Evolutionary conservation across 441 rosid species (phyloP).

Genomic region (Populus hybrid): DNA sequence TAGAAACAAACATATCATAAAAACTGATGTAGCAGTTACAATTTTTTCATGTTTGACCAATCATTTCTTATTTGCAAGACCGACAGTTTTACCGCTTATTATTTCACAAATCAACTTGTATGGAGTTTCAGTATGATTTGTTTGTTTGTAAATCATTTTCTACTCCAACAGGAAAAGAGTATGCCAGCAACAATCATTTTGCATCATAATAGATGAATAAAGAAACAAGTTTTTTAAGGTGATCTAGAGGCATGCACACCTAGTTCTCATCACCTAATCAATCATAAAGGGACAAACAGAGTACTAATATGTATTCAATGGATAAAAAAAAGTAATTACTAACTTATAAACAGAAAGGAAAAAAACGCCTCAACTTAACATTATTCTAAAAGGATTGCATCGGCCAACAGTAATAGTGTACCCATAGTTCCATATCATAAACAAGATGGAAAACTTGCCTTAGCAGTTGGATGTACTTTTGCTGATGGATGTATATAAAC

Average conservation of each 20-base stretch:
- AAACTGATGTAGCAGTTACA: not conserved
- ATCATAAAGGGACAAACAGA: not conserved
- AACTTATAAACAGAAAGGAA: not conserved
- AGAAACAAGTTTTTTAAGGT: not conserved
- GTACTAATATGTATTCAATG: too few species aligned
- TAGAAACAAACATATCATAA: not conserved
- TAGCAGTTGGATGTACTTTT: constrained; percentile 91
- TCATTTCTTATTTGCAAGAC: too few species aligned
- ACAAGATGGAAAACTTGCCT: constrained; percentile 43
- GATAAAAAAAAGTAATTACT: not conserved
- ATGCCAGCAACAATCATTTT: not conserved
- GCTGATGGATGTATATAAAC: constrained; percentile 96
- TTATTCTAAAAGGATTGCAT: not conserved
- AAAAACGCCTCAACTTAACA: not conserved
- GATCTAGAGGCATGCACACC: not conserved
- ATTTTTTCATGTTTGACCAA: not conserved
- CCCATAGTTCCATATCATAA: not conserved
- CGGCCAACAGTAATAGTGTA: not conserved
- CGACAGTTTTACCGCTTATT: not conserved
- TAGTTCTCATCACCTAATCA: not conserved
- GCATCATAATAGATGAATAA: not conserved
- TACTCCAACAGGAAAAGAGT: not conserved
- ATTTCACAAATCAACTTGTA: not conserved
- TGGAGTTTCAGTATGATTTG: not conserved
- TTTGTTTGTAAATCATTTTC: not conserved